Evolutionary conservation across 1,284 basidiomycete genomes (phyloP).

Genomic region (Coriolopsis trogii): DNA sequence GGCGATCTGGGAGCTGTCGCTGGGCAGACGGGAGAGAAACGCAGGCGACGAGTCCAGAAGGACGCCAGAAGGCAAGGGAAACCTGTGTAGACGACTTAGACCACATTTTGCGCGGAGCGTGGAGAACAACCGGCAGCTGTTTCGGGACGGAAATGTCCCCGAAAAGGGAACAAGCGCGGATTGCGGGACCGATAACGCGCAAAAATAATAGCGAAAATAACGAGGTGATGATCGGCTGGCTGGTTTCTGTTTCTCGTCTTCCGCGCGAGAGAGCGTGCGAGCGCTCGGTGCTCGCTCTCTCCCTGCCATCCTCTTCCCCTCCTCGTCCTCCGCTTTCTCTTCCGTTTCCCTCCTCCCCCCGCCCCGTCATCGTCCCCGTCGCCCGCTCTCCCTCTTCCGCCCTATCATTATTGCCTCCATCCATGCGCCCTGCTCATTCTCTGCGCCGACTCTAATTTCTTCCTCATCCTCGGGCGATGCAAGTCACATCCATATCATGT

Average conservation of each 20-base stretch:
- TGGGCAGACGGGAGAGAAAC: no score
- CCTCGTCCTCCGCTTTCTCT: slow-evolving; percentile 20
- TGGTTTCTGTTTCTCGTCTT: slow-evolving; percentile 23
- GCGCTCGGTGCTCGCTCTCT: slow-evolving; percentile 21
- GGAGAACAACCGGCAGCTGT: slow-evolving; percentile 1
- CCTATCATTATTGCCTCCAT: slow-evolving; percentile 28
- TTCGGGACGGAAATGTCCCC: slow-evolving; percentile 8
- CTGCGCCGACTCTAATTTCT: slow-evolving; percentile 33
- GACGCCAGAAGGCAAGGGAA: no score
- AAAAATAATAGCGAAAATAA: slow-evolving; percentile 20
- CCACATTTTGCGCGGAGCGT: no score
- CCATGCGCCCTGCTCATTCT: slow-evolving; percentile 27
- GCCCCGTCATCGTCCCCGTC: slow-evolving; percentile 7
- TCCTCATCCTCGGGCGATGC: slow-evolving; percentile 40
- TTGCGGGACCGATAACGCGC: slow-evolving; percentile 21
- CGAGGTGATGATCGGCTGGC: slow-evolving; percentile 11
- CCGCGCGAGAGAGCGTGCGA: slow-evolving; percentile 19
- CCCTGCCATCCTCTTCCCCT: slow-evolving; percentile 28
- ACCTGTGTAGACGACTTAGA: no score
- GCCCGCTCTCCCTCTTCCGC: slow-evolving; percentile 17
- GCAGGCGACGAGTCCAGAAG: no score
- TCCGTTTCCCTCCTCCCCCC: slow-evolving; percentile 19
- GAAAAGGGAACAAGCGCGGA: slow-evolving; percentile 19
- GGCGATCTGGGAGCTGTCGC: background rate
- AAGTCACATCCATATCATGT: slow-evolving; percentile 68